Conservation (phyloP, 1,139 yeast species). For the Saccharomycopsis hybrid region DNA sequence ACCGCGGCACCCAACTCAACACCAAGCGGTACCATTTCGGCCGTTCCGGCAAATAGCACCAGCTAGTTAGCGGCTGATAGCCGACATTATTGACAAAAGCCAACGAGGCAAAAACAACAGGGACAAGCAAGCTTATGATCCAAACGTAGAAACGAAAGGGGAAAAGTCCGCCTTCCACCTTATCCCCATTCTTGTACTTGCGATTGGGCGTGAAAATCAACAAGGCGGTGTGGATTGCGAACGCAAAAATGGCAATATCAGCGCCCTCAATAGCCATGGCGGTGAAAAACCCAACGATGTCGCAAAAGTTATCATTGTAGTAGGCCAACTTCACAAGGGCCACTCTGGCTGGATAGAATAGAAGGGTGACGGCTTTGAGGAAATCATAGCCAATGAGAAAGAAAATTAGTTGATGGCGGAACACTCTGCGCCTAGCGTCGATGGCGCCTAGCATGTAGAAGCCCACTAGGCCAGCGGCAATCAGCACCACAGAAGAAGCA, state of each 20-base stretch:
- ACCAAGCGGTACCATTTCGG: slow-evolving; percentile 74
- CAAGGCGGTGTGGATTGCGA: slow-evolving; percentile 78
- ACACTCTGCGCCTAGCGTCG: slow-evolving; percentile 54
- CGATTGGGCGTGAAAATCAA: slow-evolving; percentile 62
- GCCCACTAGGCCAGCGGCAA: slow-evolving; percentile 47
- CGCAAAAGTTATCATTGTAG: slow-evolving; percentile 50
- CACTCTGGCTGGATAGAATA: slow-evolving; percentile 66
- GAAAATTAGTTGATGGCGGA: slow-evolving; percentile 67
- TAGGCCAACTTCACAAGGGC: slow-evolving; percentile 44
- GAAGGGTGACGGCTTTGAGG: slow-evolving; percentile 61
- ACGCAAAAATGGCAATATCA: slow-evolving; percentile 74
- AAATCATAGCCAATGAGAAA: slow-evolving; percentile 66
- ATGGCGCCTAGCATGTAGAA: slow-evolving; percentile 52
- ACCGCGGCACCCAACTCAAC: slow-evolving; percentile 80
- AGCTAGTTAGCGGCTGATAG: slow-evolving; percentile 58
- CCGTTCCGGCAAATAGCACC: slow-evolving; percentile 73
- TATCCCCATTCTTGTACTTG: slow-evolving; percentile 37
- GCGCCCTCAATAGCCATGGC: slow-evolving; percentile 83
- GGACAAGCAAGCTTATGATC: slow-evolving; percentile 51
- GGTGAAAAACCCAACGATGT: slow-evolving; percentile 79
- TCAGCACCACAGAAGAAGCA: slow-evolving; percentile 50
- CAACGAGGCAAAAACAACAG: slow-evolving; percentile 63
- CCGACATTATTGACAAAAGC: slow-evolving; percentile 58
- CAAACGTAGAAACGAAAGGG: slow-evolving; percentile 54
- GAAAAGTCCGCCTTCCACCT: slow-evolving; percentile 72